These are phyloP conservation scores for Colletotrichum lini DNA, from an alignment of 2,329 filamentous ascomycete species.

Conservation along the genomic window DNA sequence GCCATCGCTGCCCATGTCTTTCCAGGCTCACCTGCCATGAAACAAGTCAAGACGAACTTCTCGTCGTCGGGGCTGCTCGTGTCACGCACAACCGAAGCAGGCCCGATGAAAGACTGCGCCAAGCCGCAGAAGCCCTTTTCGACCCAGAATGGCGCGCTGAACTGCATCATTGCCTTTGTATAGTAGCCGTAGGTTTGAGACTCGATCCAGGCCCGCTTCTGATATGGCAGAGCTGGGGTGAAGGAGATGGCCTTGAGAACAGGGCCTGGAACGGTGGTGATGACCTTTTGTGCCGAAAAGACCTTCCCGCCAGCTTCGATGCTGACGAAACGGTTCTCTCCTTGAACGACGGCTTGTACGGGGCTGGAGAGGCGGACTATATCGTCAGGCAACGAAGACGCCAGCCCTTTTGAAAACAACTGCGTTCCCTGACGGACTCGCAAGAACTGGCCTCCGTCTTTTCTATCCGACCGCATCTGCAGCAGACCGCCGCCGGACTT, in stretches of 20 bases:
- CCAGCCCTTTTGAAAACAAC: constrained; percentile 55
- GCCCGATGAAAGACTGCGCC: constrained; percentile 60
- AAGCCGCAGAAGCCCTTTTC: constrained; percentile 60
- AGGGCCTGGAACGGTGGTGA: constrained; percentile 64
- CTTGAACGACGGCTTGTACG: constrained; percentile 51
- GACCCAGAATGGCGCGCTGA: constrained; percentile 56
- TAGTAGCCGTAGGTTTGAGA: constrained; percentile 62
- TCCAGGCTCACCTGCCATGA: constrained; percentile 56
- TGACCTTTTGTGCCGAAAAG: constrained; percentile 58
- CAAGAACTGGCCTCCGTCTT: constrained; percentile 67
- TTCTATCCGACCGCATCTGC: constrained; percentile 66
- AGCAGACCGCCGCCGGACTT: constrained; percentile 66
- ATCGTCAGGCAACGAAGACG: constrained; percentile 49
- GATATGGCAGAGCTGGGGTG: constrained; percentile 58
- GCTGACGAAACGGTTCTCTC: constrained; percentile 27
- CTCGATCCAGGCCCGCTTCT: constrained; percentile 53
- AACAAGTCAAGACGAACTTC: constrained; percentile 56
- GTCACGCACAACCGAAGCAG: constrained; percentile 62
- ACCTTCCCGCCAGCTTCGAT: constrained; percentile 43
- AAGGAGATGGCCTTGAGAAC: constrained; percentile 62
- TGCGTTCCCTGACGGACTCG: constrained; percentile 64
- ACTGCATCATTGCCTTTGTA: constrained; percentile 64
- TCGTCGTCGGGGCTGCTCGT: constrained; percentile 50
- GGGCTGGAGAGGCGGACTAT: constrained; percentile 49
- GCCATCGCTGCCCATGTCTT: constrained; percentile 49